Evolutionary conservation across 1,284 basidiomycete species (phyloP), one percentile per base, ranked within the genome.

Genomic region (Phlebopus sp.): DNA sequence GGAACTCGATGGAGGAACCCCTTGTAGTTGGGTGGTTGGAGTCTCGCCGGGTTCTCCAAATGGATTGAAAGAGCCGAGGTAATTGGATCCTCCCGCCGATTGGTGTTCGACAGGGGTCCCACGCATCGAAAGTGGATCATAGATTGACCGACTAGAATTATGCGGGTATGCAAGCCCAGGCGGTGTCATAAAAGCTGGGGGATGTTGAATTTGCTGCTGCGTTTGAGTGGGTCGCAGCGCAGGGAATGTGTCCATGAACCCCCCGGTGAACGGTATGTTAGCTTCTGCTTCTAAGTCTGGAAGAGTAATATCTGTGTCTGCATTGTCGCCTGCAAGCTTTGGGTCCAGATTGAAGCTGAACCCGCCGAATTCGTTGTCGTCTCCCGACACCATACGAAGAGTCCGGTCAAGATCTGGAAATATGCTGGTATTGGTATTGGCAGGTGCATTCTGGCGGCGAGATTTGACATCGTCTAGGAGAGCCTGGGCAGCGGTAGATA

Each of bases 391-490:
- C 41, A 78, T 82, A 57, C 86, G 80, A 46, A 91, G 69, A 25
- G 86, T 90, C 17, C 86, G 79, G 64, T 92, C 90, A 53, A 92
- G 84, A 59, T 92, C 90, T n/a, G 90, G 90, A 75, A 92, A 93
- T n/a, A 90, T 86, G 63, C 79, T 90, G 51, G 79, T 69, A 40
- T 71, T 74, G 23, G 71, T 66, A 17, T 75, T 63, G 10, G 68
- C 51, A 3, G 78, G 69, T 2, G 74, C 59, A 7, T 78, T 75
- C 57, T 91, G 87, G 37, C 90, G 77, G 35, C 92, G 76, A 38
- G 81, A 81, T 59, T 82, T 83, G 47, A 94, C 79, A 59, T 94
- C 92, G 52, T 93, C 90, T 42, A 94, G 74, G 38, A 95, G 73
- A 2, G 87, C 89, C 56, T 87, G 86, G 0, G 90, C 91, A 37